Evolutionary conservation across 495 filamentous ascomycete species (phyloP).

Genomic region (Ascodesmis nigricans): DNA sequence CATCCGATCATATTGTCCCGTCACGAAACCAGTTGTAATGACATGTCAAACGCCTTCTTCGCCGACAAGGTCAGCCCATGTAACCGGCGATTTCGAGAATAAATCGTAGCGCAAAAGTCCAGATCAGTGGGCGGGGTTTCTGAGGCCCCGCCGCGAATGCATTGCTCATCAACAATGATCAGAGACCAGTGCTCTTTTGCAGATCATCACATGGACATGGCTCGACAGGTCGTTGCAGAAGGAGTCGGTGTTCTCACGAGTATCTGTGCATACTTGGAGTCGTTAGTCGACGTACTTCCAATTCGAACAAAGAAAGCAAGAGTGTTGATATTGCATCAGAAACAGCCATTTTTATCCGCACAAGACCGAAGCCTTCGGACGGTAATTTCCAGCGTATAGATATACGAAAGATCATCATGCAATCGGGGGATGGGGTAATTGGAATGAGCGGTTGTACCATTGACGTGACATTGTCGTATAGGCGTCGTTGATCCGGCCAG

Average conservation of each 20-base stretch:
- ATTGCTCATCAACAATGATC: conserved; percentile 66
- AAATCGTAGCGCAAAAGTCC: conserved; percentile 13
- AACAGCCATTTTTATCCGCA: conserved; percentile 82
- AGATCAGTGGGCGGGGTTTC: conserved; percentile 99
- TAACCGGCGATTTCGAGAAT: neutral
- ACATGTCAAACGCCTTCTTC: conserved; percentile 1
- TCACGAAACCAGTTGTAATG: neutral
- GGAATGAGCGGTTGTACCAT: conserved; percentile 1
- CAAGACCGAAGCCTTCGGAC: conserved; percentile 57
- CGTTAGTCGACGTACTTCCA: too few species aligned
- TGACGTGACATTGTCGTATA: neutral
- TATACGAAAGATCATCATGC: too few species aligned
- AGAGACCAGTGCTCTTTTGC: conserved; percentile 95
- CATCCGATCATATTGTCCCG: too few species aligned
- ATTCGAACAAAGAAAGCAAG: too few species aligned
- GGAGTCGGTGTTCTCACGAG: too few species aligned
- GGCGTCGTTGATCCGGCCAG: neutral
- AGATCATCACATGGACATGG: conserved; percentile 70
- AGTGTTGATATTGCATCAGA: too few species aligned
- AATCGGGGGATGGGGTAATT: conserved; percentile 6
- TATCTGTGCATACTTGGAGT: too few species aligned
- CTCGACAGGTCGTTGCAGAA: too few species aligned
- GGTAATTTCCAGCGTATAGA: conserved; percentile 99
- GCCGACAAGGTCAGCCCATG: neutral
- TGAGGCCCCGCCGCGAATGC: conserved; percentile 97